Evolutionary conservation across 495 filamentous ascomycete genomes (phyloP).

Genomic region (Hamigera avellanea): DNA sequence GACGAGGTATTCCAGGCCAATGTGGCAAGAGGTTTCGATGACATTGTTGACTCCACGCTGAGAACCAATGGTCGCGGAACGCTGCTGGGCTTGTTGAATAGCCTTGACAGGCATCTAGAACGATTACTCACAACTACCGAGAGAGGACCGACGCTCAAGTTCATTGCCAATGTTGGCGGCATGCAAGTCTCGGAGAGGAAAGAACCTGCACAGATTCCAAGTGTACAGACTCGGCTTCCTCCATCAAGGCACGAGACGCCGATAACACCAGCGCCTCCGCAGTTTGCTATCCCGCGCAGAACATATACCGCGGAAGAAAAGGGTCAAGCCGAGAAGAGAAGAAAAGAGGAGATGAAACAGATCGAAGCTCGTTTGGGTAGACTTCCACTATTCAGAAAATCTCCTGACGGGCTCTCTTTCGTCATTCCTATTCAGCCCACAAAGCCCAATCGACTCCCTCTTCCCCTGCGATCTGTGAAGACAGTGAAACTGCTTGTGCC

Average conservation of each 20-base stretch:
- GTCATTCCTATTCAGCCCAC: slow-evolving; percentile 62
- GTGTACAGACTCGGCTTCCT: slow-evolving; percentile 1
- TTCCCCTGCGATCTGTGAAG: slow-evolving; percentile 49
- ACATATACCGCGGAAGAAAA: slow-evolving; percentile 45
- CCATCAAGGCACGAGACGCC: neutral
- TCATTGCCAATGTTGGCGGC: slow-evolving; percentile 48
- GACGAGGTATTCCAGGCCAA: slow-evolving; percentile 72
- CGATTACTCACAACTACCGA: slow-evolving; percentile 54
- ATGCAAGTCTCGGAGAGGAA: slow-evolving; percentile 36
- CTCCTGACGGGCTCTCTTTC: slow-evolving; percentile 57
- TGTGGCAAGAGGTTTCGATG: slow-evolving; percentile 67
- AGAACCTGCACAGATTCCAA: slow-evolving; percentile 27
- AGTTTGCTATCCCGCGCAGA: slow-evolving; percentile 8
- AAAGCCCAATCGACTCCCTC: slow-evolving; percentile 49
- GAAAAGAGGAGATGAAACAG: slow-evolving; percentile 56
- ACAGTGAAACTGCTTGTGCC: slow-evolving; percentile 62
- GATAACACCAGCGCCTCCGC: neutral
- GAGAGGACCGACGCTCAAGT: slow-evolving; percentile 67
- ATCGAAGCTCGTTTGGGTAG: slow-evolving; percentile 71
- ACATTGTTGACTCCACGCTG: slow-evolving; percentile 40
- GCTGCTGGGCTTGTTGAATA: slow-evolving; percentile 57
- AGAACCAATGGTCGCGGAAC: slow-evolving; percentile 42
- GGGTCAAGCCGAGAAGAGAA: slow-evolving; percentile 47
- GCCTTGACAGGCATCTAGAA: slow-evolving; percentile 66
- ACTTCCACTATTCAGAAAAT: slow-evolving; percentile 56